Conservation (phyloP, 495 filamentous ascomycete species). For the Aspergillus nanangensis region DNA sequence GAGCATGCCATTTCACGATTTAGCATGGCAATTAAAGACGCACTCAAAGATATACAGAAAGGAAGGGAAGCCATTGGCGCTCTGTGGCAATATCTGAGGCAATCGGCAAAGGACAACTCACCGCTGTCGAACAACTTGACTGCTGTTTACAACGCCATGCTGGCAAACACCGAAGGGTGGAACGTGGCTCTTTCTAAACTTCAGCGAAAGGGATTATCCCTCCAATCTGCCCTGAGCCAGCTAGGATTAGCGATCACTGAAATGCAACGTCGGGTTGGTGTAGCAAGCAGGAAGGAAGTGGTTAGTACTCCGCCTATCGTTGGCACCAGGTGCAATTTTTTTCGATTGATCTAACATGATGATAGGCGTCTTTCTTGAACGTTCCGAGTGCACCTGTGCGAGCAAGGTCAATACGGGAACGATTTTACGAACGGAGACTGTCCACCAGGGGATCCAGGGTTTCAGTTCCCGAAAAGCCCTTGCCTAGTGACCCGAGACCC, state of each 20-base stretch:
- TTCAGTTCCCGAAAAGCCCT: slow-evolving; percentile 24
- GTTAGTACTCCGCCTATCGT: slow-evolving; percentile 21
- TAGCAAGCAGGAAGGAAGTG: slow-evolving; percentile 62
- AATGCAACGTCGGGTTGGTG: slow-evolving; percentile 70
- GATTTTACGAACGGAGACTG: slow-evolving; percentile 18
- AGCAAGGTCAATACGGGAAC: slow-evolving; percentile 17
- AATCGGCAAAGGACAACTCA: slow-evolving; percentile 52
- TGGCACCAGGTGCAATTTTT: background rate
- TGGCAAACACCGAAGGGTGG: slow-evolving; percentile 84
- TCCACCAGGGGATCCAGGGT: slow-evolving; percentile 2
- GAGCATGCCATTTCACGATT: slow-evolving; percentile 83
- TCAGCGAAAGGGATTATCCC: slow-evolving; percentile 56
- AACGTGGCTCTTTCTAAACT: slow-evolving; percentile 66
- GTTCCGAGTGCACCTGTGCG: slow-evolving; percentile 8
- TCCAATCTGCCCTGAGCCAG: slow-evolving; percentile 58
- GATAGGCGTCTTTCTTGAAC: slow-evolving; percentile 21
- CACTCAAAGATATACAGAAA: slow-evolving; percentile 71
- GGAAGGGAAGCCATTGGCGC: slow-evolving; percentile 72
- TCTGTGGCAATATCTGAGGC: slow-evolving; percentile 68
- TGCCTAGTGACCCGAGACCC: slow-evolving; percentile 28
- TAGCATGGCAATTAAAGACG: slow-evolving; percentile 65
- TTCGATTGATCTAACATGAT: background rate
- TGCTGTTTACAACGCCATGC: slow-evolving; percentile 74
- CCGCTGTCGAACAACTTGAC: slow-evolving; percentile 40
- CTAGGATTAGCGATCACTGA: slow-evolving; percentile 66